These are phyloP conservation scores for Hemileccinum rubropunctum DNA, from an alignment of 768 basidiomycete genomes.

Conservation along the genomic window DNA sequence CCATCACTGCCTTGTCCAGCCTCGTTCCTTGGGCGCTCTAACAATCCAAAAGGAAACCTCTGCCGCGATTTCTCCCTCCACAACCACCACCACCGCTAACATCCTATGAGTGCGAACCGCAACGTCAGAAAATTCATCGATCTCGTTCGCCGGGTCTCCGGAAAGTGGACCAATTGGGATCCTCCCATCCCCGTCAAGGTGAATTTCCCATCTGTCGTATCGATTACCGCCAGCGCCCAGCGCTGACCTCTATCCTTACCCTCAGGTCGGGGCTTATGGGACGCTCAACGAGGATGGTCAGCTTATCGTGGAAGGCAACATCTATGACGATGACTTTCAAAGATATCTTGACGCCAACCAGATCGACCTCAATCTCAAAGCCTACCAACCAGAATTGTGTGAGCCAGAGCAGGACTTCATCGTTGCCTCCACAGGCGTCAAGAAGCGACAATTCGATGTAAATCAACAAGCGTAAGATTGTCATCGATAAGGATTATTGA, in stretches of 20 bases:
- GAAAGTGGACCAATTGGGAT: constrained; percentile 34
- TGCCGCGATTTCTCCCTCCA: neutral
- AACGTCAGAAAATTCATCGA: constrained; percentile 29
- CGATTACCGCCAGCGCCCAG: neutral
- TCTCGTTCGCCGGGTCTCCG: constrained; percentile 23
- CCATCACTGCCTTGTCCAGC: constrained; percentile 1
- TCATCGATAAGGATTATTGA: neutral
- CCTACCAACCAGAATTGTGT: neutral
- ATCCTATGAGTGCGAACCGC: neutral
- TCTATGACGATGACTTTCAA: constrained; percentile 20
- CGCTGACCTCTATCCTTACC: neutral
- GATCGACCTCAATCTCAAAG: neutral
- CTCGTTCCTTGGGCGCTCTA: neutral
- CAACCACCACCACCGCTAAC: neutral
- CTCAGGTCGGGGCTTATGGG: constrained; percentile 32
- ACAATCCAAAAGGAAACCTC: neutral
- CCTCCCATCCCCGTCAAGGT: constrained; percentile 27
- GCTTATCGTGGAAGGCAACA: constrained; percentile 18
- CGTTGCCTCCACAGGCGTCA: constrained; percentile 20
- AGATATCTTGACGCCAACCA: neutral
- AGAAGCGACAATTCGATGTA: constrained; percentile 9
- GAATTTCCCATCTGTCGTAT: constrained; percentile 2
- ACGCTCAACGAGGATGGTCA: constrained; percentile 15
- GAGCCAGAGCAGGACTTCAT: constrained; percentile 17
- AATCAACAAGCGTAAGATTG: constrained; percentile 2